A percentile compares a stretch with the other conserved stretches of the same genome.
These are phyloP conservation scores for Metschnikowia bowlesiae DNA, from an alignment of 805 yeast species.

Conservation along the genomic window DNA sequence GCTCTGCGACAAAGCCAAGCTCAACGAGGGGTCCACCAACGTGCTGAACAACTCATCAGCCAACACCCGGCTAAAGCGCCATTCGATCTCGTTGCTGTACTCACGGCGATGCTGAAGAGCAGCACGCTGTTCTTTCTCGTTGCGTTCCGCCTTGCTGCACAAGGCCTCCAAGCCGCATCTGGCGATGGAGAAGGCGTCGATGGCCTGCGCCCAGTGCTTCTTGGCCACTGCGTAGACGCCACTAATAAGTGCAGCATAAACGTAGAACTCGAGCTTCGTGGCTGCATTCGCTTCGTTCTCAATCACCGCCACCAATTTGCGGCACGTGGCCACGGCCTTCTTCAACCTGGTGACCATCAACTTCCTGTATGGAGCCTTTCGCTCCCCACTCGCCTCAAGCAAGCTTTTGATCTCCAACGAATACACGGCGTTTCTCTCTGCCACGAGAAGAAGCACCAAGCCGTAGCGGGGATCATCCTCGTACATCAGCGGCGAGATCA, in stretches of 20 bases:
- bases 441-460: conserved; percentile 54
- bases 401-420: conserved; percentile 59
- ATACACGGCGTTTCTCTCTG: conserved; percentile 72
- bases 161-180: conserved; percentile 58
- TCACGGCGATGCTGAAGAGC: conserved; percentile 5
- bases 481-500: conserved; percentile 47
- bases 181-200: conserved; percentile 53
- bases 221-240: conserved; percentile 50
- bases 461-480: conserved; percentile 50
- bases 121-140: conserved; percentile 6
- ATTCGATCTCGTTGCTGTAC: conserved; percentile 1
- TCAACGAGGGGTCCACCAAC: conserved; percentile 63
- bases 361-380: conserved; percentile 42
- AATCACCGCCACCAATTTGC: conserved; percentile 40
- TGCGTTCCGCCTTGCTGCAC: conserved; percentile 8
- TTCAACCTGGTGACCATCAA: conserved; percentile 60
- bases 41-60: conserved; percentile 55
- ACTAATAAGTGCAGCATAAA: conserved; percentile 44
- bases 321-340: conserved; percentile 48
- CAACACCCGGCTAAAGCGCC: conserved; percentile 30
- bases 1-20: conserved; percentile 47
- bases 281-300: conserved; percentile 33
- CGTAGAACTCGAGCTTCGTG: conserved; percentile 27
- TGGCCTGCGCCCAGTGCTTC: conserved; percentile 53
- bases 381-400: conserved; percentile 50